These are phyloP conservation scores for Madurella mycetomatis DNA, from an alignment of 2,329 filamentous ascomycete genomes.

Conservation along the genomic window DNA sequence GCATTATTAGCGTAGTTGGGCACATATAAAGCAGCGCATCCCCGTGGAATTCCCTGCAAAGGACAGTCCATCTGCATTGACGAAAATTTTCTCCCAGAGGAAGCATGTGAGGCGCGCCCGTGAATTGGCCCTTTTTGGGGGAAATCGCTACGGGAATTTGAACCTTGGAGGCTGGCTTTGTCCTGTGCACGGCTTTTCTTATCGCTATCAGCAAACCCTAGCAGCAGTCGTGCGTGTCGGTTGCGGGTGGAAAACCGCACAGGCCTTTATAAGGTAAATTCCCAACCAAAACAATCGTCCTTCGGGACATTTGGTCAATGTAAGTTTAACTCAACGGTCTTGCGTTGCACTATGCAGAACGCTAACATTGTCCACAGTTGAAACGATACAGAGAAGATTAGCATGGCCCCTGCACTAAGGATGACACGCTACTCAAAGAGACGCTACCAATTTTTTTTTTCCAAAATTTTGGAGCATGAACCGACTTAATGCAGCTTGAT, in stretches of 20 bases:
- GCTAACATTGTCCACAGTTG: conserved; percentile 17
- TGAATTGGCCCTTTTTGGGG: not conserved
- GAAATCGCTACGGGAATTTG: too few relatives aligned
- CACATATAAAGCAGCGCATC: not conserved
- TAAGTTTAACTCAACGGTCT: conserved; percentile 19
- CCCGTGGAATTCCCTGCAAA: too few relatives aligned
- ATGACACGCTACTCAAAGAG: conserved; percentile 60
- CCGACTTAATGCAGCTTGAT: not conserved
- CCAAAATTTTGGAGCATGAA: not conserved
- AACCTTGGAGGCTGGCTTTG: too few relatives aligned
- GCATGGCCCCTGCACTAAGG: conserved; percentile 76
- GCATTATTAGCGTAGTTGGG: not conserved
- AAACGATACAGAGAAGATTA: conserved; percentile 63
- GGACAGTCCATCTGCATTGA: not conserved
- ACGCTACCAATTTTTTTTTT: conserved; percentile 62
- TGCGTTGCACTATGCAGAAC: conserved; percentile 7
- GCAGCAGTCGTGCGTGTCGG: not conserved
- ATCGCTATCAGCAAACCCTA: not conserved
- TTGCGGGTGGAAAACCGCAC: not conserved
- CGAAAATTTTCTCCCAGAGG: not conserved
- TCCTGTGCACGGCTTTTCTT: not conserved
- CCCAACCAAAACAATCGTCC: conserved; percentile 1
- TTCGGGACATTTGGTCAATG: conserved; percentile 29
- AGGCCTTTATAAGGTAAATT: conserved; percentile 2
- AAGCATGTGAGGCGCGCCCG: not conserved